Base-by-base conservation (phyloP, 108 stramenopile species). In the Discostella stelligeroides region DNA sequence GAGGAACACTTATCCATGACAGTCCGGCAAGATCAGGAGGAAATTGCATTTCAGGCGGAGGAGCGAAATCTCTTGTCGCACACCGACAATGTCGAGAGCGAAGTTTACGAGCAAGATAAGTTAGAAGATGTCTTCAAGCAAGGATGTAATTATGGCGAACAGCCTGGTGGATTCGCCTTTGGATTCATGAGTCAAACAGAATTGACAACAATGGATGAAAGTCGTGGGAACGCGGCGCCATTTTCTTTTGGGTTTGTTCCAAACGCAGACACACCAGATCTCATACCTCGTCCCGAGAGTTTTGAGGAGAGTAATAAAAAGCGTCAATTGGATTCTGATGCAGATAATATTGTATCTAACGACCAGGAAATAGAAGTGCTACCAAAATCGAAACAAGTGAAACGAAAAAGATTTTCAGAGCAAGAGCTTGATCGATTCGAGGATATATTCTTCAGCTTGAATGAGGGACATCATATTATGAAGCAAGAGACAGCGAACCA, bases 121-220 rank as follows among this genome's bases (percentile, higher is more conserved):
- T 72, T 93, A 4, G 92, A 93, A 62, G 50, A 81, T 34, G 84
- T 93, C 24, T 93, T 93, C 47, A 81, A 85, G 34, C 78, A 88
- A 55, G 86, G 86, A 5, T 77, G 92, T 39, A 77, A 85, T 56
- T 60, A 57, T 11, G 11, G 43, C 50, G 39, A 49, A 1, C 28
- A 57, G 4, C 13, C 53, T 3, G 72, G 77, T 39, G 58, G 72
- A 6, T 90, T 90, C 59, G 61, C 84, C 28, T 75, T 70, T 69
- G 73, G 60, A 27, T 75, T 75, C 42, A 11, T 38, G n/a, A 39
- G 40, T 29, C 56, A 70, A 34, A 15, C 60, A n/a, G 12, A 41
- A 4, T 18, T n/a, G 29, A 38, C 20, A 29, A 27, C 34, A 58
- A 28, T 24, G 23, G 34, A 63, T 17, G 15, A 29, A 39, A 64